Evolutionary conservation across 306 rosid genomes (phyloP).

Genomic region (Dalbergia cultrata): DNA sequence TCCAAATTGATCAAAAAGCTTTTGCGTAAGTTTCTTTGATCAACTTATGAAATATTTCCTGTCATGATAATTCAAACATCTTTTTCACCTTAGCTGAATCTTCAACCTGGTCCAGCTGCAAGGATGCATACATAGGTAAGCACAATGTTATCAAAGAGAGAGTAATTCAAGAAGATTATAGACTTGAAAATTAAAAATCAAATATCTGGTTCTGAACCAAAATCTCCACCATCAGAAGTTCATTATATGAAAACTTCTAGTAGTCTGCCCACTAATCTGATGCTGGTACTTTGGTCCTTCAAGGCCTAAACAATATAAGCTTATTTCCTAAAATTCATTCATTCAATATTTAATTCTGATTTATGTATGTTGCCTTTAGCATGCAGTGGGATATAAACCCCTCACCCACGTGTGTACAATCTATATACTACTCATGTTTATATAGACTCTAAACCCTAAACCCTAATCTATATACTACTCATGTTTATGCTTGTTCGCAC

Average conservation of each 20-base stretch:
- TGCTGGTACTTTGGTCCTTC: slow-evolving; percentile 22
- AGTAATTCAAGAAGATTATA: slow-evolving; percentile 34
- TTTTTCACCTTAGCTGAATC: slow-evolving; percentile 66
- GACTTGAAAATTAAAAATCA: slow-evolving; percentile 32
- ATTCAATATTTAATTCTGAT: slow-evolving; percentile 24
- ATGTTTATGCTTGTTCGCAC: slow-evolving; percentile 13
- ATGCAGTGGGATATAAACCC: slow-evolving; percentile 21
- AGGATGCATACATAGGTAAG: slow-evolving; percentile 37
- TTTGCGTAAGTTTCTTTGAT: slow-evolving; percentile 22
- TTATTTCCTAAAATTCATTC: not conserved
- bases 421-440: slow-evolving; percentile 37
- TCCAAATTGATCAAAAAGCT: not conserved
- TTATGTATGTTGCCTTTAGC: slow-evolving; percentile 18
- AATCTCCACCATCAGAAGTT: slow-evolving; percentile 34
- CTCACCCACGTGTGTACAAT: not conserved
- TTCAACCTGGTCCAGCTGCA: slow-evolving; percentile 76
- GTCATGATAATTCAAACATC: slow-evolving; percentile 12
- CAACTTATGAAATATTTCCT: slow-evolving; percentile 2
- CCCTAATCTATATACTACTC: slow-evolving; percentile 38
- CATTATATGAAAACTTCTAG: slow-evolving; percentile 22
- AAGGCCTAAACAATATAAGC: slow-evolving; percentile 20
- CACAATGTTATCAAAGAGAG: slow-evolving; percentile 31
- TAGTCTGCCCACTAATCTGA: slow-evolving; percentile 18
- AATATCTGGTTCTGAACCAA: slow-evolving; percentile 23
- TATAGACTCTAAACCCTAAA: too few species aligned